Base-by-base conservation (phyloP, 2,329 filamentous ascomycete species). In the Ilyonectria robusta region DNA sequence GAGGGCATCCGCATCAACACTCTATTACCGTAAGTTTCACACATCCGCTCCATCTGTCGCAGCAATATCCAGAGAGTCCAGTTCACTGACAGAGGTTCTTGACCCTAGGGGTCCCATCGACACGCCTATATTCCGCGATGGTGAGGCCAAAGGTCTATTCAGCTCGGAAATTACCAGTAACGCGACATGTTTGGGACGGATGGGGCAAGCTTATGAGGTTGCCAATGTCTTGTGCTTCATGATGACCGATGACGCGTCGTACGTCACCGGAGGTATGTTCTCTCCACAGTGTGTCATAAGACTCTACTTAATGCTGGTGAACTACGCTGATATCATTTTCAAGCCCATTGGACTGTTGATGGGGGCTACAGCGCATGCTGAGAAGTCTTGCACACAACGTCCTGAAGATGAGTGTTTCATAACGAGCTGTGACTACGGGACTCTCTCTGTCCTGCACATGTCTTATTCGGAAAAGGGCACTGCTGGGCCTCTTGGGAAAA, bases 231-330 rank as follows among this genome's bases (percentile, higher is more conserved):
- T 57, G 35, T 44, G 35, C 54, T 57, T 57, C 54, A 13, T 57
- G 21, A 11, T 57, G 35, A 57, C 9, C 11, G 54, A 57, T 31
- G 54, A 44, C 21, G 37, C 54, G 4, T 57, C 54, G 8, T 57
- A 57, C 26, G 54, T 57, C 6, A 57, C 54, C n/a, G 54, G 54
- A 57, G 33, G 54, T 57, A 10, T 35, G 53, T 56, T 23, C 53
- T 56, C 6, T 42, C 11, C 37, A 17, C 37, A 42, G 37, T 42
- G 10, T 35, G 19, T 2, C 15, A 17, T 42, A 42, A 42, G 17
- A 17, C 17, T 17, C 4, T 19, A 55, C 6, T 19, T 35, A 35
- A 35, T 35, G 33, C 33, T 35, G 33, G 33, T 7, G 51, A 55
- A 31, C 26, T 55, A 44, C 8, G 11, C 53, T 56, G 33, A 54